phyloP scores from a whole-genome alignment of 169 alveolate genomes.

The Cryptosporidium andersoni region DNA sequence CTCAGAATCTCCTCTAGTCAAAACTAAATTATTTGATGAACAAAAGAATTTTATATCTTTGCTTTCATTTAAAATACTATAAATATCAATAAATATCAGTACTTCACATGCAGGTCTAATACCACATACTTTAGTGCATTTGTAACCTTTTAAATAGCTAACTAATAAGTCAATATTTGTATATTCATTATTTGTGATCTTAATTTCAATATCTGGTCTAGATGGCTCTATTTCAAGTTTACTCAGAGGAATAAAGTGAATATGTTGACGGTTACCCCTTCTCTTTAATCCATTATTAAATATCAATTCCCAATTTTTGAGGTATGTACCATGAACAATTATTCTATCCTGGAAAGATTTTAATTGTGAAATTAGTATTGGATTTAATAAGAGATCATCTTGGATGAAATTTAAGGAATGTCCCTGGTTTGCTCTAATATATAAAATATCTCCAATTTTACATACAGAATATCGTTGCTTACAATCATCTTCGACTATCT shows the following conservation, averaged over 20 bases:
- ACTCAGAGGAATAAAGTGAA: conserved; percentile 33
- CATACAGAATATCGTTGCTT: conserved; percentile 18
- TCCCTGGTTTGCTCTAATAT: conserved; percentile 68
- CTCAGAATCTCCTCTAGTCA: conserved; percentile 22
- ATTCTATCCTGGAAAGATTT: conserved; percentile 7
- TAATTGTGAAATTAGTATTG: background rate
- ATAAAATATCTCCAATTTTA: background rate
- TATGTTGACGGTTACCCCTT: conserved; percentile 25
- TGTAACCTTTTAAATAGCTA: conserved; percentile 8
- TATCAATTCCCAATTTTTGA: conserved; percentile 27
- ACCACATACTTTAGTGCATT: background rate
- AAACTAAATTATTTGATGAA: conserved; percentile 28
- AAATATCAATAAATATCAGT: conserved; percentile 25
- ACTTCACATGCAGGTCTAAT: conserved; percentile 29
- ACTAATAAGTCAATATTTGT: conserved; percentile 15
- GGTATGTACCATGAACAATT: conserved; percentile 47
- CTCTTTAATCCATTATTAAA: conserved; percentile 30
- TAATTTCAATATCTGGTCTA: background rate
- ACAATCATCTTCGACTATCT: conserved; percentile 25
- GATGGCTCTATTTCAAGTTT: conserved; percentile 13
- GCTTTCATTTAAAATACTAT: background rate
- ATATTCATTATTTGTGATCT: background rate
- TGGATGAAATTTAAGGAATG: conserved; percentile 45
- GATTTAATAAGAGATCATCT: conserved; percentile 8
- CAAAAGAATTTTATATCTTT: conserved; percentile 2